phyloP scores from a whole-genome alignment of 75 land plant genomes.

The Selaginella moellendorffii region DNA sequence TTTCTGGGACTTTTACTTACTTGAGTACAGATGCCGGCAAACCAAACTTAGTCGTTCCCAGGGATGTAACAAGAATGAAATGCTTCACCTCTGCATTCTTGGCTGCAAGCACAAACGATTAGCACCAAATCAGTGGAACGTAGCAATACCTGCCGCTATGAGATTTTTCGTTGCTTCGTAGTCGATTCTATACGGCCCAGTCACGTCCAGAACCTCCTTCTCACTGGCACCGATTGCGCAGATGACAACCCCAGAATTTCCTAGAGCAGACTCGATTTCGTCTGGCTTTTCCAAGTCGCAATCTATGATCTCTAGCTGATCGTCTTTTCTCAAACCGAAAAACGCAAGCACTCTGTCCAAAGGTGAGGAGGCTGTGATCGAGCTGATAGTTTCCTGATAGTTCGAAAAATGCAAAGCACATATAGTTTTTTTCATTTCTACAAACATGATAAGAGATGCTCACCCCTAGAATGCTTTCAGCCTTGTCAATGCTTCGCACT shows the following conservation, averaged over 20 bases:
- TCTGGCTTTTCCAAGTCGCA: slow-evolving; percentile 70
- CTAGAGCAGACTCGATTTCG: slow-evolving; percentile 48
- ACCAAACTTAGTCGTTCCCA: slow-evolving; percentile 89
- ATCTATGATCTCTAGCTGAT: slow-evolving; percentile 63
- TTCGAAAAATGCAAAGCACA: no score
- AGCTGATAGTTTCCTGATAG: no score
- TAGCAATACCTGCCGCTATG: slow-evolving; percentile 53
- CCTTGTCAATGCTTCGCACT: slow-evolving; percentile 52
- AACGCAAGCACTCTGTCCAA: slow-evolving; percentile 18
- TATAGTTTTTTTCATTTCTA: background rate
- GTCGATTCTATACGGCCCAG: slow-evolving; percentile 88
- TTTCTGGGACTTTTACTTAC: no score
- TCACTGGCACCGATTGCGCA: slow-evolving; percentile 98
- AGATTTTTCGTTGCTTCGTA: slow-evolving; percentile 69
- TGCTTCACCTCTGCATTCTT: slow-evolving; percentile 55
- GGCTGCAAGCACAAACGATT: slow-evolving; percentile 33
- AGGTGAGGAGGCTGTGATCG: no score
- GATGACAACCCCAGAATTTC: slow-evolving; percentile 69
- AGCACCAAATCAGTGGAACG: background rate
- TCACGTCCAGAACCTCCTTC: slow-evolving; percentile 77
- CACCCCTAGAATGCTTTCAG: slow-evolving; percentile 54
- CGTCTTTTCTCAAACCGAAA: slow-evolving; percentile 43
- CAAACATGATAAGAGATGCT: background rate
- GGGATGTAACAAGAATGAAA: slow-evolving; percentile 72
- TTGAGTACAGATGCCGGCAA: slow-evolving; percentile 92